Base-by-base conservation (phyloP, 2,329 filamentous ascomycete species). In the Cytospora leucostoma region DNA sequence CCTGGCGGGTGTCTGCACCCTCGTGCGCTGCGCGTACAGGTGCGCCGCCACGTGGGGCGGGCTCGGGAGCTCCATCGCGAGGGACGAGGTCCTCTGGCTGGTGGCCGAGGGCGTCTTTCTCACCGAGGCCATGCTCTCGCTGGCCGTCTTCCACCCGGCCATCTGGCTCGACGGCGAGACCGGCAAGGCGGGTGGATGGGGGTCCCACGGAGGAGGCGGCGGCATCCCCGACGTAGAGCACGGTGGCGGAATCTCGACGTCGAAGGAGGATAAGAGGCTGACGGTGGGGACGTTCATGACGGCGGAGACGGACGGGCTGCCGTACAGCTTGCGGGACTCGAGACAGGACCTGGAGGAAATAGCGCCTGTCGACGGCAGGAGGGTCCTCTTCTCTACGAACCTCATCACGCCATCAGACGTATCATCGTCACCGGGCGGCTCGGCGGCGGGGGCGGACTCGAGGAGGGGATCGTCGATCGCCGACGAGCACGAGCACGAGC, bases 61-160 rank as follows among this genome's bases (percentile, higher is more conserved):
- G 0, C 59, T 74, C n/a, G 65, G 67, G 1, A 70, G 72, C 8
- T 59, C 62, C 21, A 65, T 68, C 12, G 72, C 68, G 19, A 68
- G 66, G 37, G 69, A 68, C 51, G 70, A 72, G 40, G 65, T 68
- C 19, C 56, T 73, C 6, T 75, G 74, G 51, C 63, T 71, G 11
- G 69, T 68, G 0, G 67, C 73, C 7, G 73, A 75, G n/a, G 70
- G 71, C 21, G 65, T 73, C 27, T 67, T 73, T 40, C 68, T 74
- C 10, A 70, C 69, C 7, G 70, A 71, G 54, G 71, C 71, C 4
- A 64, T 74, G 12, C 62, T 71, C 17, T 69, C 68, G 11, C 62
- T 75, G 13, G 68, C 70, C 13, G 67, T 67, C 4, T 71, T 71
- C 35, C 73, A 75, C 59, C 73, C 73, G 0, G 69, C 70, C 5